Base-by-base conservation (phyloP, 805 yeast species). In the Saturnispora diversa region DNA sequence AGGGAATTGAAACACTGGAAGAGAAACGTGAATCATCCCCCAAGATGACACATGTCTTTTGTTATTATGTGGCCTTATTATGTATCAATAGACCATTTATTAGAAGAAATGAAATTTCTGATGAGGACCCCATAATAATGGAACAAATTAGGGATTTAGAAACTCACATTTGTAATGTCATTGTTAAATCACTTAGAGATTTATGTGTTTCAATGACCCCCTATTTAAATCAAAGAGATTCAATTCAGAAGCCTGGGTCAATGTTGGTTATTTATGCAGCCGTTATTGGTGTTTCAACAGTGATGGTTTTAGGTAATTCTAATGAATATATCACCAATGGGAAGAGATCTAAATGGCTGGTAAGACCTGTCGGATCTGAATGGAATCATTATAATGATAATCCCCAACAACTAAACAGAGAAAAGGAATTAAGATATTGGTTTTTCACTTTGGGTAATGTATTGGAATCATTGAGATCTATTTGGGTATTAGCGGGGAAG, bases 21-120 rank as follows among this genome's bases (percentile, higher is more conserved):
- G 54, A 54, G 35, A 58, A 65, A 13, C 72, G 75, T 10, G 67
- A 67, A 32, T 75, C 75, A 47, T 80, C 81, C 0, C 74, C 55
- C 2, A 60, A 66, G 16, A 64, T 75, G 31, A 64, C 72, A 35
- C 69, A 75, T 34, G 62, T 75, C 50, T 75, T 72, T 49, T 74
- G 73, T 49, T 77, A 77, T 53, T 77, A 77, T 50, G 68, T 77
- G 33, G 68, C 75, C 2, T 55, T 72, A 13, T 59, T 77, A n/a
- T 75, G 82, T 42, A 65, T 77, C 39, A 77, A 77, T 50, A 62
- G 78, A 31, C 82, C 81, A 2, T 76, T 77, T 49, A 67, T 44
- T 12, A 20, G 15, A 22, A 21, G 37, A 7, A 20, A 21, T 6
- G 30, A 30, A 10, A 8, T 5, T 6, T 20, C 24, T 31, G 8